Evolutionary conservation across 2,329 filamentous ascomycete genomes (phyloP).

Genomic region (Ceratocystis cubensis): DNA sequence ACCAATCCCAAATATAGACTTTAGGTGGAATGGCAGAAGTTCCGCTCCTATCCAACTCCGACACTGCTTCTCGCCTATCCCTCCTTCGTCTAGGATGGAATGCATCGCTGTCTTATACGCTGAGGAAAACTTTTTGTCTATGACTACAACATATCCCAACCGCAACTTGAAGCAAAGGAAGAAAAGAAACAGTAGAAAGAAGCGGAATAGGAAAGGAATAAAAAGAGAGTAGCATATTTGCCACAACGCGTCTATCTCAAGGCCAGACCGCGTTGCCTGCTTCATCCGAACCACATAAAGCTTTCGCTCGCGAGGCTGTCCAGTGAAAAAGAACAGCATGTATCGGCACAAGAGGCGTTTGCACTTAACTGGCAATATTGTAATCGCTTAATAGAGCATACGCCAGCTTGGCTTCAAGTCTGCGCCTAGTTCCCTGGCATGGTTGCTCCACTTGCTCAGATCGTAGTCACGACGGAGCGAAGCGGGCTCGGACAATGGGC

Average conservation of each 20-base stretch:
- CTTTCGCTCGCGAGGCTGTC: conserved; percentile 15
- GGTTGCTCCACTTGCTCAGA: conserved; percentile 33
- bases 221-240: conserved; percentile 13
- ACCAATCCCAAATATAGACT: conserved; percentile 14
- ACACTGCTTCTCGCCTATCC: background rate
- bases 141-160: background rate
- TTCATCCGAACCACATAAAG: conserved; percentile 19
- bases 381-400: conserved; percentile 1
- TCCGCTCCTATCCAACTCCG: background rate
- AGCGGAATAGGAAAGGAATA: background rate
- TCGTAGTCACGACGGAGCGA: conserved; percentile 53
- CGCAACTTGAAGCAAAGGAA: background rate
- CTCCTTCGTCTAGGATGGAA: background rate
- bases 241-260: conserved; percentile 16
- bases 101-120: background rate
- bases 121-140: background rate
- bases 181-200: background rate
- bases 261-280: conserved; percentile 14
- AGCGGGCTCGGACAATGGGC: conserved; percentile 51
- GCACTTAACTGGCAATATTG: background rate
- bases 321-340: background rate
- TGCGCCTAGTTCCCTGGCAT: conserved; percentile 3
- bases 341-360: background rate
- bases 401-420: conserved; percentile 5
- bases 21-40: conserved; percentile 14